These are phyloP conservation scores for Pichia ethanolica DNA, from an alignment of 805 yeast species.

Conservation along the genomic window DNA sequence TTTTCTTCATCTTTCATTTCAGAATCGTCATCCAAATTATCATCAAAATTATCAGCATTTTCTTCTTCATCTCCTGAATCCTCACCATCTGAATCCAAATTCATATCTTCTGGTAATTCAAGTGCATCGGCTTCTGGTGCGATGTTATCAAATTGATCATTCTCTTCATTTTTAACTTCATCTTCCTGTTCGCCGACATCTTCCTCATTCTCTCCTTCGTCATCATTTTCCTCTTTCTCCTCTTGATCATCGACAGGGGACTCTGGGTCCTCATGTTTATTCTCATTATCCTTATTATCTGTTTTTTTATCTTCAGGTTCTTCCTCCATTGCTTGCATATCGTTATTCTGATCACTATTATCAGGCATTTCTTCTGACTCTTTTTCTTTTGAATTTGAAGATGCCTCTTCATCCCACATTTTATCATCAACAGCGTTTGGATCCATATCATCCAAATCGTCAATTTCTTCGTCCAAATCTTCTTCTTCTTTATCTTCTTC, in stretches of 20 bases:
- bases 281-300: constrained; percentile 17
- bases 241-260: constrained; percentile 32
- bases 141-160: constrained; percentile 59
- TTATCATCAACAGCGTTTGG: constrained; percentile 94
- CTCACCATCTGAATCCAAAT: constrained; percentile 75
- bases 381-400: constrained; percentile 71
- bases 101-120: constrained; percentile 88
- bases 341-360: constrained; percentile 38
- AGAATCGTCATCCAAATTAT: constrained; percentile 22
- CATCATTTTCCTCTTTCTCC: constrained; percentile 37
- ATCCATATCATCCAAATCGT: constrained; percentile 81
- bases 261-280: constrained; percentile 28
- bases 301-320: constrained; percentile 21
- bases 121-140: constrained; percentile 81
- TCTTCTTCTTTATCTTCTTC: constrained; percentile 53
- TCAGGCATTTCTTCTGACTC: constrained; percentile 68
- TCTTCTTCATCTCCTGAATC: constrained; percentile 27
- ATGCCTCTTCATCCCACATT: constrained; percentile 94
- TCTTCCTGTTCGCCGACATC: constrained; percentile 82
- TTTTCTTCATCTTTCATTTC: constrained; percentile 19
- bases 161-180: constrained; percentile 61
- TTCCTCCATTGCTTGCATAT: constrained; percentile 31
- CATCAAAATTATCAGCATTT: constrained; percentile 19
- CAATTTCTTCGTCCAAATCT: constrained; percentile 82
- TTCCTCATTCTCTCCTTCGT: constrained; percentile 50